Conservation (phyloP, 2,329 filamentous ascomycete species). For the Pleoardoris graminearum region DNA sequence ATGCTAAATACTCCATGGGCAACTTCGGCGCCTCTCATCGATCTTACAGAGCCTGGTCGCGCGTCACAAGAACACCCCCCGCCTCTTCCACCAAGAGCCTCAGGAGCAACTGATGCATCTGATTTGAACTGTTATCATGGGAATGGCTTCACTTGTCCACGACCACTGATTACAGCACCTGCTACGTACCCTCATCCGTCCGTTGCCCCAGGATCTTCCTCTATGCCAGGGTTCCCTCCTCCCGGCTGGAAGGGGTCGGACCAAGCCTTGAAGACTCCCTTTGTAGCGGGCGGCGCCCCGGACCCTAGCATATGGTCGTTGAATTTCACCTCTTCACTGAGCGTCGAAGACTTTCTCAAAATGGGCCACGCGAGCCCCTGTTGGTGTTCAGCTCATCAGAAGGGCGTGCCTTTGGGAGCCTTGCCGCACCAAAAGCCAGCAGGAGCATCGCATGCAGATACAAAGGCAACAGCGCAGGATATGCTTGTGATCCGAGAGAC, state of each 20-base stretch:
- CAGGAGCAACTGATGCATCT: not conserved
- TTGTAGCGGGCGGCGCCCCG: not conserved
- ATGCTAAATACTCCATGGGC: conserved; percentile 18
- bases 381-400: conserved; percentile 21
- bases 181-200: conserved; percentile 11
- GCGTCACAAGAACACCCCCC: not conserved
- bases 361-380: conserved; percentile 29
- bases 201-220: not conserved
- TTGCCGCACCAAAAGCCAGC: not conserved
- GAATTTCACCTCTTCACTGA: not conserved
- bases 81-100: not conserved
- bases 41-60: not conserved
- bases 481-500: not conserved
- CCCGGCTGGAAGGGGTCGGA: not conserved
- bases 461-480: not conserved
- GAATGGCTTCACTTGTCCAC: not conserved
- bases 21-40: conserved; percentile 17
- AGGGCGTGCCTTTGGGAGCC: not conserved
- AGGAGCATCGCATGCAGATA: not conserved
- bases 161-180: conserved; percentile 9
- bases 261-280: not conserved
- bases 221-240: not conserved
- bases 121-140: not conserved
- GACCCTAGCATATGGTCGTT: not conserved
- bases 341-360: conserved; percentile 19